phyloP scores from a whole-genome alignment of 495 filamentous ascomycete species.

The Tetracladium marchalianum region DNA sequence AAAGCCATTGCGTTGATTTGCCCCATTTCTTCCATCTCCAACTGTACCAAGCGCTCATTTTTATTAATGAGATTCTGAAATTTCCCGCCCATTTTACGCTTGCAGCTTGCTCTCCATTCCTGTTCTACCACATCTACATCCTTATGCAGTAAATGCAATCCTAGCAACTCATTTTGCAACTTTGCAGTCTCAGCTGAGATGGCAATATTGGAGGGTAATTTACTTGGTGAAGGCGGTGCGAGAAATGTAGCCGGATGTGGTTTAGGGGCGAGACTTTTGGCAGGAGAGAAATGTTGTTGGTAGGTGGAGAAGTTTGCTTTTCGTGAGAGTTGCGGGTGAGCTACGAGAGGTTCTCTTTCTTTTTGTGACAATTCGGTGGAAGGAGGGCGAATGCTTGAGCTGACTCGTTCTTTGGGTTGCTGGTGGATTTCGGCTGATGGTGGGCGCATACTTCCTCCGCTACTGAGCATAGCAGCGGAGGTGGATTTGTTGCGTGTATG shows the following conservation, averaged over 20 bases:
- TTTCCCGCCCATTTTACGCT: slow-evolving; percentile 25
- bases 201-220: slow-evolving; percentile 40
- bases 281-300: slow-evolving; percentile 62
- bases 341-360: slow-evolving; percentile 8
- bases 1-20: slow-evolving; percentile 29
- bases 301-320: slow-evolving; percentile 50
- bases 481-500: slow-evolving; percentile 23
- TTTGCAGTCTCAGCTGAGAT: slow-evolving; percentile 49
- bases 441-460: slow-evolving; percentile 34
- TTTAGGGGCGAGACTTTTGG: slow-evolving; percentile 45
- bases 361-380: slow-evolving; percentile 7
- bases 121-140: slow-evolving; percentile 22
- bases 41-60: slow-evolving; percentile 21
- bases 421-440: slow-evolving; percentile 12
- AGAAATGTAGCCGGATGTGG: slow-evolving; percentile 44
- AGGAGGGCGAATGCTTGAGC: background rate
- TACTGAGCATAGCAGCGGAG: slow-evolving; percentile 26
- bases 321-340: slow-evolving; percentile 26
- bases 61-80: slow-evolving; percentile 28
- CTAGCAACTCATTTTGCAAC: slow-evolving; percentile 63
- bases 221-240: slow-evolving; percentile 40
- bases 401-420: slow-evolving; percentile 17
- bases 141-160: slow-evolving; percentile 59
- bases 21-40: slow-evolving; percentile 26
- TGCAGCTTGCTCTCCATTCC: slow-evolving; percentile 40